Base-by-base conservation (phyloP, 2,329 filamentous ascomycete genomes). In the Sclerotinia glacialis region DNA sequence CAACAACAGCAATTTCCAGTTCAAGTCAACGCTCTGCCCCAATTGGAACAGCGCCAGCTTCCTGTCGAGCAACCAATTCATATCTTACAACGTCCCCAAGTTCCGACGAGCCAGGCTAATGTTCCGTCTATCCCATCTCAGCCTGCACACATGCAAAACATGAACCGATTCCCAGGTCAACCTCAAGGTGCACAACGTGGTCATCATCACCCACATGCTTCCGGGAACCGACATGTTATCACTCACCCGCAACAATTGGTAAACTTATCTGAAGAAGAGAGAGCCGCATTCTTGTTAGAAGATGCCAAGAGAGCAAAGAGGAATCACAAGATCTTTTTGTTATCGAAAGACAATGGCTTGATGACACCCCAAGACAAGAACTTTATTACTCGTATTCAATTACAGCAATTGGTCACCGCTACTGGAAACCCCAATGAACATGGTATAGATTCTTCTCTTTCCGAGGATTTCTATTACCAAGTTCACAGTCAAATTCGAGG, bases 321-420 rank as follows among this genome's bases (percentile, higher is more conserved):
- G 52, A 98, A 99, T 76, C 94, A 98, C 81, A 99, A 99, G 82
- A 98, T 99, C 69, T 94, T 93, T 80, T 83, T 96, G 52, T 81
- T 97, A 64, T 96, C 92, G 31, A 93, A 92, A 79, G 93, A 96
- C 74, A 99, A 99, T 75, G 95, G 95, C 31, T 80, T 99, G 69
- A 99, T 99, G 95, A 99, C 95, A 5, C 95, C 95, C 0, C 94
- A 98, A 76, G 95, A 99, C 79, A 99, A 99, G 83, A 99, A 97
- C 77, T 99, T 98, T 79, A 97, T 99, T 72, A 98, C 95, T 6
- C 89, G 95, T 23, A 99, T 99, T 71, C 95, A 99, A 77, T 84
- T 99, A 63, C 95, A 99, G 79, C 95, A 99, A 77, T 85, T 99
- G 46, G 92, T 99, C 64, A 89, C 94, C 14, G 93, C 95, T 11